Evolutionary conservation across 2,329 filamentous ascomycete genomes (phyloP), one percentile per base, ranked within the genome.

Genomic region (Sphaerulina populicola): DNA sequence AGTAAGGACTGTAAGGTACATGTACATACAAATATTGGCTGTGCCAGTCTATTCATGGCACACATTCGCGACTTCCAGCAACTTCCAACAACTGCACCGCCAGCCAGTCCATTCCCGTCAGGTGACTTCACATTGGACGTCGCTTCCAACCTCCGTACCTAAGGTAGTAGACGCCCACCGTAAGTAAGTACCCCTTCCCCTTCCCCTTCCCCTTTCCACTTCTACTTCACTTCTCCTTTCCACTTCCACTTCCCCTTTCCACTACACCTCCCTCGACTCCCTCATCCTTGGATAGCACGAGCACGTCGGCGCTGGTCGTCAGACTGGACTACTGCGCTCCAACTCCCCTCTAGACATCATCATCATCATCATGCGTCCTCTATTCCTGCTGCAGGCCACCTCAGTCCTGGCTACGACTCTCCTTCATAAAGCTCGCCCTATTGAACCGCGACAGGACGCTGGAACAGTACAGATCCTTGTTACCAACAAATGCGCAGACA

Each of bases 401-500:
- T 27, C 38, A 11, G 46, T n/a, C 39, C 30, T 30, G 21, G 46
- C 46, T 14, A 37, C 23, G 6, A 6, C 46, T 29, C 6, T 12
- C n/a, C 38, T 42, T 30, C 30, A 37, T 11, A 12, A n/a, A 21
- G 18, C 23, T 33, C 33, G 29, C 31, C 29, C 35, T 30, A 38
- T 49, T 7, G 46, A 37, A 14, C 12, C 38, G 14, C 38, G 46
- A 36, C 46, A 49, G 23, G 39, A 21, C 31, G 42, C 14, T 14
- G 46, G 46, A 33, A 44, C 33, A 18, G 64, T 65, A 1, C 83
- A 84, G 6, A 71, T 93, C 23, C 72, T 80, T 6, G 73, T 93
- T 50, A 83, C 80, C 52, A 94, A 91, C 69, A 75, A 77, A 50
- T 94, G 88, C 62, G 72, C 74, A 8, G 78, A 85, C 15, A 80